Base-by-base conservation (phyloP, 2,329 filamentous ascomycete species). In the Ophioceras dolichostomum region DNA sequence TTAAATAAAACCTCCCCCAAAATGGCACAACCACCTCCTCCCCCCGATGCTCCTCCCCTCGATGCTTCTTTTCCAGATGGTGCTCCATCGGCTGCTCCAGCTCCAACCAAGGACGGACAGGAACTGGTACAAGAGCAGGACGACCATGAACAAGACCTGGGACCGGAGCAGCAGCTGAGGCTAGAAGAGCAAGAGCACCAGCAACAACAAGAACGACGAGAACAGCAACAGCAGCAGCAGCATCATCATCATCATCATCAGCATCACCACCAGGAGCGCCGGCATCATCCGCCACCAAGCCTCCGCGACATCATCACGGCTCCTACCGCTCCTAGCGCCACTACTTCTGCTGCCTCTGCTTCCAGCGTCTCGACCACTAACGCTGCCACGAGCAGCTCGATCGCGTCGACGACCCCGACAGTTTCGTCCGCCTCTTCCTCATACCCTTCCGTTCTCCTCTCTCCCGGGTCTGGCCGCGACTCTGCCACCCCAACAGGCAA, bases 1-100 rank as follows among this genome's bases (percentile, higher is more conserved):
- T 57, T 58, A 56, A 59, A 53, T 52, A 51, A 36, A 36, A 36
- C 22, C 26, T 22, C 20, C 27, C 34, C 53, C 51, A 55, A 41
- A 49, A 56, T 57, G 55, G 54, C 53, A 53, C 55, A 55, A 52
- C 48, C 37, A 20, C 22, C 38, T 34, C 39, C 36, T 21, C 19
- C 17, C 32, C 37, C 34, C 33, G 26, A 22, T 29, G 9, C 26
- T n/a, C 19, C 34, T 28, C 20, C 34, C 19, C 26, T n/a, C n/a
- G n/a, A n/a, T n/a, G n/a, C n/a, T n/a, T n/a, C n/a, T n/a, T n/a
- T n/a, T n/a, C n/a, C n/a, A n/a, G n/a, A n/a, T n/a, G n/a, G n/a
- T n/a, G n/a, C 32, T 16, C 16, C 21, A 4, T 19, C 19, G 34
- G 22, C 22, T 27, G 34, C n/a, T 28, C 24, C 22, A 8, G 7